Base-by-base conservation (phyloP, 2,329 filamentous ascomycete genomes). In the Sporothrix mexicana region DNA sequence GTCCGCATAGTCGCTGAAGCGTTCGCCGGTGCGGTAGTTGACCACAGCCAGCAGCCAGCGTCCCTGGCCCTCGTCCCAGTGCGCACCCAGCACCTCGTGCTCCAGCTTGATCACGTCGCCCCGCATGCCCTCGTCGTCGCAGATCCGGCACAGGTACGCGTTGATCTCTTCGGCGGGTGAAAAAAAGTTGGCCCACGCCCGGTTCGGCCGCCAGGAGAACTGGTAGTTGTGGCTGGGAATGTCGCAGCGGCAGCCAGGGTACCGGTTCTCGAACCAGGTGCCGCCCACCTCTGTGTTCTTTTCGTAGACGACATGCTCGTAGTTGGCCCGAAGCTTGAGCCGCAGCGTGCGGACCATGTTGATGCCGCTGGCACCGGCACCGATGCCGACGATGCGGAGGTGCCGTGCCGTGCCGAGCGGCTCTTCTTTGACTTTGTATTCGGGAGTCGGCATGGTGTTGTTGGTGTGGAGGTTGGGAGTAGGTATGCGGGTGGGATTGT, bases 201-300 rank as follows among this genome's bases (percentile, higher is more conserved):
- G 85, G 77, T 90, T 91, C 2, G 85, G 86, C 71, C 85, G 83
- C 85, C 87, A 90, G 2, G 87, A 87, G 77, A 88, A 90, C 77
- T 89, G 88, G 77, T 91, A 91, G 78, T 87, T 89, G 79, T 90
- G 88, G 77, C 84, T 86, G 10, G 86, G 86, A 43, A 88, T 83
- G 77, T 88, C 88, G 77, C 86, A 89, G 70, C 82, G 82, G 75
- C 87, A 88, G 12, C 87, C 87, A 0, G 88, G 88, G 74, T 90
- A 90, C 23, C 83, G 81, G 76, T 88, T 89, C 77, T 89, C 88
- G 74, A 84, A 83, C 88, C 88, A 90, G 0, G 88, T 90, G 3
- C 88, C 88, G 17, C 87, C 87, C 10, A 88, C 81, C n/a, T 84
- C 83, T 10, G 79, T 77, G 73, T 88, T 88, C 80, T 88, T 89